Evolutionary conservation across 495 filamentous ascomycete species (phyloP), one percentile per base, ranked within the genome.

Genomic region (Penicillium ochrochloron): DNA sequence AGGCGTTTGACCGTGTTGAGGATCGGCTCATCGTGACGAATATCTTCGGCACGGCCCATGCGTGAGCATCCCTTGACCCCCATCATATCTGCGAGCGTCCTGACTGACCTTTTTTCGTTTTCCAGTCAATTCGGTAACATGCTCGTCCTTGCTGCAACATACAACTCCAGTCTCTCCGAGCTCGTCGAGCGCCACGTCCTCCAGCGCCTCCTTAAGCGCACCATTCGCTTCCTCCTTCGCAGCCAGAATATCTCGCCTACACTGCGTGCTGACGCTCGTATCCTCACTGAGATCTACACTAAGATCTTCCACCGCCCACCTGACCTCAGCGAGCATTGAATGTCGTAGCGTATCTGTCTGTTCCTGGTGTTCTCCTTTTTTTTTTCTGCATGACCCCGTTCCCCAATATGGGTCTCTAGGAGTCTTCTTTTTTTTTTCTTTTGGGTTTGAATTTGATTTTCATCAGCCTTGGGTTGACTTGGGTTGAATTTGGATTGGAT

Each of bases 111-210:
- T n/a, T 23, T 4, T 11, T 57, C 10, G 17, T 37, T 44, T 41
- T 41, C 39, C 62, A 97, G 94, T 11, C 95, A 98, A 93, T 99
- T 96, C 76, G 95, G 95, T 56, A 99, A 98, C 72, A 88, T 97
- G 71, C 80, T 98, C 48, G 91, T 94, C 7, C 86, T 99, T 2
- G 86, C 92, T 23, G 93, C 94, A 1, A 90, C 88, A 5, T 94
- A 86, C 73, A 74, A 84, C 88, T 77, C 85, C 61, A 54, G 80
- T 35, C 84, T 93, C 0, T 70, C 68, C 3, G 69, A 76, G 10
- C 80, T 84, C 21, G 81, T 94, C 50, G 70, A 82, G 10, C 71
- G 71, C 53, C 70, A 82, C 0, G 70, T 71, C 3, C 78, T 96
- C 3, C 80, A 78, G 3, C 63, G 71, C 5, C 76, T 85, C 4